Percentiles rank a stretch among this genome's conserved stretches.
Evolutionary conservation across 495 filamentous ascomycete genomes (phyloP).

Genomic region (Xylaria sp.): DNA sequence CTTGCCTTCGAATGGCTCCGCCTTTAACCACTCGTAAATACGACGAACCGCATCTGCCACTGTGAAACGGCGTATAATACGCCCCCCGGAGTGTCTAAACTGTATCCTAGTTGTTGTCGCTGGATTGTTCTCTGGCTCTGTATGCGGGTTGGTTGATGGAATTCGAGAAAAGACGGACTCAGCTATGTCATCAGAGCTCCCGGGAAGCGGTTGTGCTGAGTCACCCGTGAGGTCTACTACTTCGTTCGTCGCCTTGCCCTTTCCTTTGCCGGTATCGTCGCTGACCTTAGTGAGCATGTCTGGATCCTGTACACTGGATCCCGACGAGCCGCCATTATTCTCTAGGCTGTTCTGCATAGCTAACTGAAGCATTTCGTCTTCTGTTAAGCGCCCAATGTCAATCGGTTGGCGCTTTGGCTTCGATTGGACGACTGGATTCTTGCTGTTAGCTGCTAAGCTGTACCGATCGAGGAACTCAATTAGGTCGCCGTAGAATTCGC

Average conservation of each 20-base stretch:
- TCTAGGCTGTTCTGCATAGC: slow-evolving; percentile 86
- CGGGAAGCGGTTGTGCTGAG: slow-evolving; percentile 20
- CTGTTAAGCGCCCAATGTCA: slow-evolving; percentile 86
- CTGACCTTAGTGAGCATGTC: slow-evolving; percentile 77
- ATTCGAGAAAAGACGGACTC: slow-evolving; percentile 70
- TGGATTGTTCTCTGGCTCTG: slow-evolving; percentile 73
- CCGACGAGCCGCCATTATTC: slow-evolving; percentile 40
- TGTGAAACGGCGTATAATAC: slow-evolving; percentile 81
- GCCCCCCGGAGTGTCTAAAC: slow-evolving; percentile 80
- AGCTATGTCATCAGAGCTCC: slow-evolving; percentile 23
- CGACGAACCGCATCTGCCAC: slow-evolving; percentile 80
- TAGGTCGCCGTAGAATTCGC: slow-evolving; percentile 88
- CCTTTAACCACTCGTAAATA: slow-evolving; percentile 97
- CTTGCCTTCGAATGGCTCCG: slow-evolving; percentile 77
- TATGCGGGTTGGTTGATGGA: slow-evolving; percentile 72
- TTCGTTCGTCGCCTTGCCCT: slow-evolving; percentile 60
- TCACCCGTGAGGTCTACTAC: slow-evolving; percentile 29
- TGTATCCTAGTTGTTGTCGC: slow-evolving; percentile 85
- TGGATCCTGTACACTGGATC: slow-evolving; percentile 67
- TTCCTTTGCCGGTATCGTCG: slow-evolving; percentile 67
- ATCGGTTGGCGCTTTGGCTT: slow-evolving; percentile 75
- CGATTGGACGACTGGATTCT: slow-evolving; percentile 87
- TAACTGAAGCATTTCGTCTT: slow-evolving; percentile 95
- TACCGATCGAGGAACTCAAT: slow-evolving; percentile 97
- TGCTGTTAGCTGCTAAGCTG: slow-evolving; percentile 82